Evolutionary conservation across 441 rosid genomes (phyloP).

Genomic region (Gossypium davidsonii): DNA sequence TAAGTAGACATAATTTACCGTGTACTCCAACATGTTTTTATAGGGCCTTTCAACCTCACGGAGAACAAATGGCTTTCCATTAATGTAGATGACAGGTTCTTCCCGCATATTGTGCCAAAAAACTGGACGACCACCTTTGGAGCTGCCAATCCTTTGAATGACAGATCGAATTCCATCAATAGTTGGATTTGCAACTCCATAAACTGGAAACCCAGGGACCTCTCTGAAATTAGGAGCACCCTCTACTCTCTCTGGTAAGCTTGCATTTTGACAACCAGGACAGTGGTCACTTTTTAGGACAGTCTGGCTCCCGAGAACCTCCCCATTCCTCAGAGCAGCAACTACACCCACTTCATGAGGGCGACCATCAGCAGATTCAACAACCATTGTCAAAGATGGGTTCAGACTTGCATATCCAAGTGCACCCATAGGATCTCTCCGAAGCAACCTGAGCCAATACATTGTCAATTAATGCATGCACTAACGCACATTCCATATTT

Average conservation of each 20-base stretch:
- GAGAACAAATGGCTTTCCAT: constrained; percentile 95
- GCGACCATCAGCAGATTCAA: constrained; percentile 82
- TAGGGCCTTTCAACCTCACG: constrained; percentile 97
- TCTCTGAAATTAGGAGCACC: constrained; percentile 99
- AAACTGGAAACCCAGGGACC: constrained; percentile 97
- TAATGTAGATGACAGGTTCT: constrained; percentile 97
- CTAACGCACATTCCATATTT: not conserved
- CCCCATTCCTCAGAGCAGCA: constrained; percentile 91
- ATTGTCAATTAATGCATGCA: constrained; percentile 3
- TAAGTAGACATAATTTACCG: constrained; percentile 43
- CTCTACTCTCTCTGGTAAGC: constrained; percentile 87
- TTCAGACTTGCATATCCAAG: constrained; percentile 74
- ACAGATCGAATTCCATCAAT: constrained; percentile 89
- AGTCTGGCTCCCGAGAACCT: constrained; percentile 95
- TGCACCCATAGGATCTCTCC: constrained; percentile 99
- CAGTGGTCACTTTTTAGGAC: constrained; percentile 97
- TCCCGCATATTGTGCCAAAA: constrained; percentile 99
- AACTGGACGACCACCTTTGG: constrained; percentile 66
- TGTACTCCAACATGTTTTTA: constrained; percentile 96
- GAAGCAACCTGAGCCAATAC: constrained; percentile 57
- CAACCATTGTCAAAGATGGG: constrained; percentile 72
- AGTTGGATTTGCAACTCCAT: constrained; percentile 99
- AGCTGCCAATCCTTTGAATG: constrained; percentile 77
- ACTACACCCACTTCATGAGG: constrained; percentile 91
- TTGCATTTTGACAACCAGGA: constrained; percentile 85